These are phyloP conservation scores for Claviceps spartinae DNA, from an alignment of 2,329 filamentous ascomycete genomes.

Conservation along the genomic window DNA sequence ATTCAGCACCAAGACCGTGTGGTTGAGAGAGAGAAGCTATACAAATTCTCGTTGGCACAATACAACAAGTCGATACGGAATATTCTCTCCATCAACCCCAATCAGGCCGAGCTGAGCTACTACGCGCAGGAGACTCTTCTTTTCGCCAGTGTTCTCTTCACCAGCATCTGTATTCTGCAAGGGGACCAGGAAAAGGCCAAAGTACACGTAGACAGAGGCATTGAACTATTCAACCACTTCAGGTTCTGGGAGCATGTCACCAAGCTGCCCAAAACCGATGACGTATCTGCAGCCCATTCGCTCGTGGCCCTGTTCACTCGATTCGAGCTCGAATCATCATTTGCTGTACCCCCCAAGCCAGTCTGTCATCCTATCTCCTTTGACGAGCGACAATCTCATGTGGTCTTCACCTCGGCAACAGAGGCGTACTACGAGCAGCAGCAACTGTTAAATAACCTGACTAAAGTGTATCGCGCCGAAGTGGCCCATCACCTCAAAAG, in stretches of 20 bases:
- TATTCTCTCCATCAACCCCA: constrained; percentile 3
- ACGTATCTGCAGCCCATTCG: constrained; percentile 1
- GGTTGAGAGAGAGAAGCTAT: constrained; percentile 13
- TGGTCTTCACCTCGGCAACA: neutral
- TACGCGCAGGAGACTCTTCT: constrained; percentile 8
- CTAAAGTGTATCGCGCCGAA: constrained; percentile 1
- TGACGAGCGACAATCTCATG: neutral
- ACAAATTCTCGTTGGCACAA: constrained; percentile 7
- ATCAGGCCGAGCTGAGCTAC: neutral
- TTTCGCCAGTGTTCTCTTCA: constrained; percentile 6
- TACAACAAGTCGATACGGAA: constrained; percentile 6
- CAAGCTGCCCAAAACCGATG: neutral
- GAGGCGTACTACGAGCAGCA: constrained; percentile 4
- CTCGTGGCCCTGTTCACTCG: constrained; percentile 8
- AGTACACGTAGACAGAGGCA: constrained; percentile 6
- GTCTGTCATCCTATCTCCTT: neutral
- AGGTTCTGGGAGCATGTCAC: constrained; percentile 4
- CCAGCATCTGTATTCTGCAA: constrained; percentile 7
- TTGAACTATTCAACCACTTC: constrained; percentile 7
- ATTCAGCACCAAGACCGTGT: constrained; percentile 11
- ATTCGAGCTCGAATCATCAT: constrained; percentile 5
- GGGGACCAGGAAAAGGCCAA: constrained; percentile 6
- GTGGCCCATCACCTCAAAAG: neutral
- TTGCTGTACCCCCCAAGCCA: neutral
- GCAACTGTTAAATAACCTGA: constrained; percentile 1